Evolutionary conservation across 2,329 filamentous ascomycete genomes (phyloP), one percentile per base, ranked within the genome.

Genomic region (Thelonectria discophora): DNA sequence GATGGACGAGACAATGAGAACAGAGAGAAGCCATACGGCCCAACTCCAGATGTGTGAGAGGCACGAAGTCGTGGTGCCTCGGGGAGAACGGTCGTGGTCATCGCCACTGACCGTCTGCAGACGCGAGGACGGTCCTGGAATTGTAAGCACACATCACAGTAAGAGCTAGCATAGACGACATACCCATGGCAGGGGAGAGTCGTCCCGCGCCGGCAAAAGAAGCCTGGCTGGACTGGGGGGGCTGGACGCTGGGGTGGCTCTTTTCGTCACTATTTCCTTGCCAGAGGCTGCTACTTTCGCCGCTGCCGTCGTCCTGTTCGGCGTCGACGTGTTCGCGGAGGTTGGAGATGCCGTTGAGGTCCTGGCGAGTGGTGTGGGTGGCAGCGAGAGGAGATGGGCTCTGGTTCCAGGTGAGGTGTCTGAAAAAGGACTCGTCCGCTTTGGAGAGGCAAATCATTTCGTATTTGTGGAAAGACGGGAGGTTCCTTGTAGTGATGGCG

Each of bases 371-470:
- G 24, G 84, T 86, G 50, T 82, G 72, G 50, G 81, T 77, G 18
- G 81, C 71, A 21, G 82, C 78, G 55, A 86, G 73, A 21, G 77
- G 78, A 1, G 81, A 79, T 32, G 84, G 84, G 72, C 78, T 84
- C 75, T 86, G 84, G 72, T 86, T 86, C 78, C 80, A 86, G 27
- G 78, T 76, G 51, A 81, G 79, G 64, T 84, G 82, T 49, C 78
- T 72, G 52, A 81, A 75, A 51, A 74, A 76, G 60, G 79, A 77
- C 59, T 85, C 82, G 66, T 86, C 84, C 50, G 81, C 84, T 63
- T 83, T 80, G 30, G 83, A 84, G 12, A 84, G 82, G 62, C 84
- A 84, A 66, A 85, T 86, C 84, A 86, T 85, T 46, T 59, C 72
- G 48, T 15, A 49, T 58, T 11, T 42, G 27, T 13, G 45, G 18